Percentiles rank a stretch among this genome's conserved stretches.
Evolutionary conservation across 805 yeast species (phyloP).

Genomic region (Lipomyces yamadae): DNA sequence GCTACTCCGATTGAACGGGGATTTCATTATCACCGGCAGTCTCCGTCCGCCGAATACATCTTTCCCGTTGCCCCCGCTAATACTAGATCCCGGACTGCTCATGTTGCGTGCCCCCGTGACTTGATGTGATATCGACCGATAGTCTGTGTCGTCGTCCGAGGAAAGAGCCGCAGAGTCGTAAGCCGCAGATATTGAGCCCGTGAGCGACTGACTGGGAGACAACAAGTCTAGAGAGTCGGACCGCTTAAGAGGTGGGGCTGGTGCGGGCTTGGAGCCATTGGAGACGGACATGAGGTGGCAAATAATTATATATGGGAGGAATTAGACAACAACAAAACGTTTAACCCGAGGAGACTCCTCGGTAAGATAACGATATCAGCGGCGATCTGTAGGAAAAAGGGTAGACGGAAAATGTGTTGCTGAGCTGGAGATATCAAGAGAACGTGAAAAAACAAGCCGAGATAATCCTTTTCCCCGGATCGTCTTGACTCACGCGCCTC

Average conservation of each 20-base stretch:
- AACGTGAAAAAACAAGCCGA: not conserved
- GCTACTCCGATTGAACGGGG: slow-evolving; percentile 28
- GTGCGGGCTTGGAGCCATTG: not conserved
- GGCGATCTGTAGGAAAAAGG: not conserved
- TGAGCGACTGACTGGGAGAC: slow-evolving; percentile 35
- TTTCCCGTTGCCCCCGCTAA: not conserved
- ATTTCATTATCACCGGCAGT: slow-evolving; percentile 18
- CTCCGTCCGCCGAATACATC: slow-evolving; percentile 18
- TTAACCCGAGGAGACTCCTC: not conserved
- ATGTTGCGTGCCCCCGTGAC: slow-evolving; percentile 11
- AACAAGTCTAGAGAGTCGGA: slow-evolving; percentile 35
- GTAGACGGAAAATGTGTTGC: not conserved
- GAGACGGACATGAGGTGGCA: not conserved
- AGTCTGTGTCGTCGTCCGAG: slow-evolving; percentile 29
- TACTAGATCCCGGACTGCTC: not conserved
- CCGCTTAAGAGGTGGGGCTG: slow-evolving; percentile 20
- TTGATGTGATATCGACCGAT: slow-evolving; percentile 12
- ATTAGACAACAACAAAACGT: not conserved
- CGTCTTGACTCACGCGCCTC: not conserved
- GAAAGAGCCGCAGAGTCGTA: slow-evolving; percentile 27
- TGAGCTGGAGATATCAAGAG: not conserved
- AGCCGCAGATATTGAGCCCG: slow-evolving; percentile 24
- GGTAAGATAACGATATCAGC: not conserved
- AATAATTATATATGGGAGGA: not conserved
- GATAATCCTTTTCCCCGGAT: slow-evolving; percentile 1